Base-by-base conservation (phyloP, 768 basidiomycete species). In the Sarcomyxa edulis region DNA sequence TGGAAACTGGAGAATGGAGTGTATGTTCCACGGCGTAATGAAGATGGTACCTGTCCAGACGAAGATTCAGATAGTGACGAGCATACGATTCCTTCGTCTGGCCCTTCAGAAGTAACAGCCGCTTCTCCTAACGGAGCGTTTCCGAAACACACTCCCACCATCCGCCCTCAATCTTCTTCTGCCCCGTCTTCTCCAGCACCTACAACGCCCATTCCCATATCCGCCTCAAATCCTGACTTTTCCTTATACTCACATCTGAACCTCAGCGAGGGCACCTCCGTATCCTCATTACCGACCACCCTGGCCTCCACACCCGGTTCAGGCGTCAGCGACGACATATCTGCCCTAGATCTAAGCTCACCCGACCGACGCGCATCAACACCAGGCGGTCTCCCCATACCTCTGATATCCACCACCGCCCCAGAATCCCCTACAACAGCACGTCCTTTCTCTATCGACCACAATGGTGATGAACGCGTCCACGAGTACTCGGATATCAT, bases 1-100 rank as follows among this genome's bases (percentile, higher is more conserved):
- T 98, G 94, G 94, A 93, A 91, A 68, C 81, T 91, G 24, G 79
- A 76, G 40, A 78, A 91, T 52, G 84, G 85, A 12, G 58, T 71
- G 40, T 75, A 80, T 47, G 44, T 45, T 1, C 44, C 48, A 5
- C 45, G 42, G 1, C 25, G 32, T n/a, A 61, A 66, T 28, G 62
- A 61, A 7, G 55, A 60, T n/a, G 54, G 48, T 19, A 47, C 47
- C 25, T 46, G 57, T 12, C 50, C 53, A 5, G 56, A 58, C 4
- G 51, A 43, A 6, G 58, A 64, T 35, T 53, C 61, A 22, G 56
- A 57, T 34, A 45, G 58, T 21, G 52, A 66, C 21, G 54, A 55
- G 36, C 50, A 61, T 16, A 50, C 48, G 14, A 33, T n/a, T n/a
- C n/a, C n/a, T n/a, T n/a, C n/a, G n/a, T n/a, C n/a, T n/a, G n/a